Conservation (phyloP, 306 rosid species). For the Sindora glabra region DNA sequence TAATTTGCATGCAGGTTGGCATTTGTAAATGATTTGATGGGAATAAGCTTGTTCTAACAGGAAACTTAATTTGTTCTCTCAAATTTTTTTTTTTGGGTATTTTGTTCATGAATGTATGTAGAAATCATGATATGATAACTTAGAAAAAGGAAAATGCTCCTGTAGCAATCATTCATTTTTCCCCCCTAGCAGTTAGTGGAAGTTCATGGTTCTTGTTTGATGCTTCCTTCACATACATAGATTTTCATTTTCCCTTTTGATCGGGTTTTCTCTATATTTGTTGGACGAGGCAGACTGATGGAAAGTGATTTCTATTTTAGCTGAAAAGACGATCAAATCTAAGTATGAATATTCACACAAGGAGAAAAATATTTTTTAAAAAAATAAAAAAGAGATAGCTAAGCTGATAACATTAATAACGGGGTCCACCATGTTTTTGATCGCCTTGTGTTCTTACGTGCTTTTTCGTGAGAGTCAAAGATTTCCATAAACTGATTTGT, state of each 20-base stretch:
- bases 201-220: neutral
- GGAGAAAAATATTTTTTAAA: too few species aligned
- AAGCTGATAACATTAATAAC: too few species aligned
- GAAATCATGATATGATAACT: slow-evolving; percentile 9
- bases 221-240: too few species aligned
- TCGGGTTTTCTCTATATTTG: neutral
- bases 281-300: too few species aligned
- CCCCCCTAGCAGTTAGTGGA: slow-evolving; percentile 5
- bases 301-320: too few species aligned
- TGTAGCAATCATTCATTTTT: neutral
- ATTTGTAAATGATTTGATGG: slow-evolving; percentile 64
- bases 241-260: neutral
- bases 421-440: too few species aligned
- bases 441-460: too few species aligned
- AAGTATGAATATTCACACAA: too few species aligned
- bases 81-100: slow-evolving; percentile 24
- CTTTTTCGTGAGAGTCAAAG: too few species aligned
- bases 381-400: too few species aligned
- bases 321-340: too few species aligned
- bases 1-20: slow-evolving; percentile 36
- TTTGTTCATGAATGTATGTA: slow-evolving; percentile 19
- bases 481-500: too few species aligned
- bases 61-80: slow-evolving; percentile 17
- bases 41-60: slow-evolving; percentile 50
- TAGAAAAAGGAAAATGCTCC: neutral